A percentile compares a stretch with the other conserved stretches of the same genome.
Conservation (phyloP, 768 basidiomycete genomes). For the Amyloporia xantha region DNA sequence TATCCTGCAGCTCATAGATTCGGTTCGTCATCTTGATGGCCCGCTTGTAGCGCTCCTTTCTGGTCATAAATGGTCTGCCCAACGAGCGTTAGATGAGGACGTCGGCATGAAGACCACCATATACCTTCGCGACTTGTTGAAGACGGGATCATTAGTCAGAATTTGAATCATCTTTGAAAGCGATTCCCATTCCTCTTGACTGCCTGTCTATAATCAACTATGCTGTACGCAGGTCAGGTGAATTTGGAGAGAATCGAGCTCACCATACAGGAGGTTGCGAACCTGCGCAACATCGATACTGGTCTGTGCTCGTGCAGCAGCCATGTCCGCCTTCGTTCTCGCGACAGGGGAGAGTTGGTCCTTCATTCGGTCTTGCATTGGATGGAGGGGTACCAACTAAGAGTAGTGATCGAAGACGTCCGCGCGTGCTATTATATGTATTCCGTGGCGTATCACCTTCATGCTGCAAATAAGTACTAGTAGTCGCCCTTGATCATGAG, state of each 20-base stretch:
- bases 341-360: too few relatives aligned
- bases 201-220: slow-evolving; percentile 32
- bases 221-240: not conserved
- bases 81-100: not conserved
- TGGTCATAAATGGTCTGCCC: slow-evolving; percentile 49
- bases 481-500: too few relatives aligned
- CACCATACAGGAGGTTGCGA: slow-evolving; percentile 46
- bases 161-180: slow-evolving; percentile 38
- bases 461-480: too few relatives aligned
- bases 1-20: slow-evolving; percentile 50
- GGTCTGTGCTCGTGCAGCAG: slow-evolving; percentile 36
- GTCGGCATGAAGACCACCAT: not conserved
- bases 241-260: slow-evolving; percentile 35
- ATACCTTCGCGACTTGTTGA: slow-evolving; percentile 53
- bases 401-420: too few relatives aligned
- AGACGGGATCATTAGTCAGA: slow-evolving; percentile 47
- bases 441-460: too few relatives aligned
- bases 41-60: slow-evolving; percentile 50
- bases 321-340: too few relatives aligned
- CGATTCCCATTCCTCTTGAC: slow-evolving; percentile 42
- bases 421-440: too few relatives aligned
- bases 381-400: too few relatives aligned
- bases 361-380: too few relatives aligned
- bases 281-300: slow-evolving; percentile 38
- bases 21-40: slow-evolving; percentile 49